Percentiles rank a stretch among this genome's conserved stretches.
Conservation (phyloP, 1,284 basidiomycete genomes). For the Fomitiporia mediterranea region DNA sequence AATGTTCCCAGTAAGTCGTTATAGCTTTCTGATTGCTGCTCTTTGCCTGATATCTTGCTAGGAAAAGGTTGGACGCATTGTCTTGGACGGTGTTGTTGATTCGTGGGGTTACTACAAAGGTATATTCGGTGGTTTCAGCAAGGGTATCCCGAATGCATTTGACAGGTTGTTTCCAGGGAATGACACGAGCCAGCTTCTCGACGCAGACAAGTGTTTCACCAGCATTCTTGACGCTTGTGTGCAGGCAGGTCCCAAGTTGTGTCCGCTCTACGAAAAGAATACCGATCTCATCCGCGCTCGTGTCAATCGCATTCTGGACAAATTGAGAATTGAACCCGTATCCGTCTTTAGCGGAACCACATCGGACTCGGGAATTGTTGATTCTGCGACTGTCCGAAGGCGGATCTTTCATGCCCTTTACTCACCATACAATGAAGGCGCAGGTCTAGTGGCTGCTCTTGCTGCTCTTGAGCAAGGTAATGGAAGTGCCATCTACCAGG, state of each 20-base stretch:
- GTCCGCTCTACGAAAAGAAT: constrained; percentile 22
- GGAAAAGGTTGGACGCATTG: constrained; percentile 7
- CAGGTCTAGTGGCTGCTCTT: constrained; percentile 8
- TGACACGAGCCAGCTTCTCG: constrained; percentile 3
- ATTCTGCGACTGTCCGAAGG: constrained; percentile 9
- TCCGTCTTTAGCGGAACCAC: constrained; percentile 2
- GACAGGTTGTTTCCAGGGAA: neutral
- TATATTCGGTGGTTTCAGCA: too few relatives aligned
- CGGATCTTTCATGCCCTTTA: constrained; percentile 19
- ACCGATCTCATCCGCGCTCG: constrained; percentile 19
- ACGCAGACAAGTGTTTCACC: constrained; percentile 5
- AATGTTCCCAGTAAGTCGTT: constrained; percentile 25
- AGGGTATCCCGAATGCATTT: neutral
- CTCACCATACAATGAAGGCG: constrained; percentile 10
- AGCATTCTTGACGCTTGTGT: constrained; percentile 22
- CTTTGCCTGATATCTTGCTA: neutral
- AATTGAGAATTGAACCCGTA: neutral
- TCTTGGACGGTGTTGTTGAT: constrained; percentile 11
- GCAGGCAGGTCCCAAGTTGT: constrained; percentile 21
- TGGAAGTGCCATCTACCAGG: constrained; percentile 7
- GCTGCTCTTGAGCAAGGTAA: constrained; percentile 20
- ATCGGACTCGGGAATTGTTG: constrained; percentile 16
- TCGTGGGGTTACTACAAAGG: constrained; percentile 7
- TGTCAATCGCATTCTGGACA: constrained; percentile 6
- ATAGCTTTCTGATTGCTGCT: neutral